Evolutionary conservation across 225 moss, liverwort and hornwort genomes (phyloP).

Genomic region (Physcomitrium patens): DNA sequence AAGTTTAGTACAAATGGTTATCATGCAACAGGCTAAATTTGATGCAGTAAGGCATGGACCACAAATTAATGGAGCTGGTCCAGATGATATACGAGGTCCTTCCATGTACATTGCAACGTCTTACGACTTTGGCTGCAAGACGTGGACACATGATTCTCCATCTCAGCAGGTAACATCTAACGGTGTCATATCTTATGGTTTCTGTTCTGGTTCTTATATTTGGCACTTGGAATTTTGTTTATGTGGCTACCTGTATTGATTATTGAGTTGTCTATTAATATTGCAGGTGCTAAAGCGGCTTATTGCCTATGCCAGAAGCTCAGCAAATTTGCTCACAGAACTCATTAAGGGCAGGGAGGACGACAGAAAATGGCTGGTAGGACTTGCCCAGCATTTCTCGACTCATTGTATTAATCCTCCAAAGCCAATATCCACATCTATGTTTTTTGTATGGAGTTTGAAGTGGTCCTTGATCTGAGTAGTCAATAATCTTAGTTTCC

Average conservation of each 20-base stretch:
- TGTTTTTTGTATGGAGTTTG: too few relatives aligned
- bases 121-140: constrained; percentile 81
- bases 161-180: constrained; percentile 48
- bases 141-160: constrained; percentile 81
- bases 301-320: constrained; percentile 78
- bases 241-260: constrained; percentile 27
- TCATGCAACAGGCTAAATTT: constrained; percentile 55
- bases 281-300: constrained; percentile 74
- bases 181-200: constrained; percentile 12
- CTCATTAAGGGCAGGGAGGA: constrained; percentile 67
- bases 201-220: constrained; percentile 21
- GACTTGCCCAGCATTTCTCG: constrained; percentile 9
- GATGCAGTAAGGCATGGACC: constrained; percentile 52
- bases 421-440: neutral
- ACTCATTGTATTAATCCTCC: neutral
- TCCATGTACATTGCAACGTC: constrained; percentile 85
- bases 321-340: constrained; percentile 57
- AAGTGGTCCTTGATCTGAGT: too few relatives aligned
- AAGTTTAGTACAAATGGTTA: constrained; percentile 9
- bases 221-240: constrained; percentile 21
- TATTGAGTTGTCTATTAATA: constrained; percentile 4
- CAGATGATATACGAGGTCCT: constrained; percentile 45
- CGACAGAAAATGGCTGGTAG: constrained; percentile 76
- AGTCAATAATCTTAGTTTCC: too few relatives aligned
- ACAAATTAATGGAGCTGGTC: constrained; percentile 43